Evolutionary conservation across 176 grass and related monocot species (phyloP), one percentile per base, ranked within the genome.

Genomic region (Aegilops longissima): DNA sequence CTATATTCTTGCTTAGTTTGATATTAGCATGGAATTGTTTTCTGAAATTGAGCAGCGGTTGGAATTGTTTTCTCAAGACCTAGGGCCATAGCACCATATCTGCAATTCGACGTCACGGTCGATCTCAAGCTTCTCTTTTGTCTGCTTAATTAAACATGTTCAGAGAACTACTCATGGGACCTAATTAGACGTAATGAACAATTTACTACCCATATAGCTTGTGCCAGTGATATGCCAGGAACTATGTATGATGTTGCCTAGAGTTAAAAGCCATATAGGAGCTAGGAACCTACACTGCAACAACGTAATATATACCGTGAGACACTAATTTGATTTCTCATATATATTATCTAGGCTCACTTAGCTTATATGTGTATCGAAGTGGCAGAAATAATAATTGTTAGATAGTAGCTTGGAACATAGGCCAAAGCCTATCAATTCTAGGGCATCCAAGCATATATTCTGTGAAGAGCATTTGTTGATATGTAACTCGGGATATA

Each of bases 401-500:
- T 65, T 90, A 47, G 59, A 75, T 74, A 27, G 40, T 74, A 83
- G 75, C 45, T 36, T 70, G 14, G 62, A 12, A 17, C 77, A 47
- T 84, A 85, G 85, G 38, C 70, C n/a, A 70, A 87, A 30, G 80
- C 81, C 81, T 91, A 77, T 17, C 34, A 40, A 84, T 76, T 80
- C 70, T 91, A 87, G 81, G 20, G 89, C 47, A 87, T 80, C 81
- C 45, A 61, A 80, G 76, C 62, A 77, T 83, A 84, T 88, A 85
- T 81, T 87, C 69, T 23, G 30, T 6, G 29, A 3, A 88, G 52
- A 87, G 80, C 47, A 81, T 81, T 84, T 81, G 30, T 62, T 35
- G 68, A 80, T 90, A 18, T 29, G 69, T 54, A 52, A 81, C 38
- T 47, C 38, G 17, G 49, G 82, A 85, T 77, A 84, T 76, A 76